phyloP scores from a whole-genome alignment of 306 rosid species.

The Sophora flavescens region DNA sequence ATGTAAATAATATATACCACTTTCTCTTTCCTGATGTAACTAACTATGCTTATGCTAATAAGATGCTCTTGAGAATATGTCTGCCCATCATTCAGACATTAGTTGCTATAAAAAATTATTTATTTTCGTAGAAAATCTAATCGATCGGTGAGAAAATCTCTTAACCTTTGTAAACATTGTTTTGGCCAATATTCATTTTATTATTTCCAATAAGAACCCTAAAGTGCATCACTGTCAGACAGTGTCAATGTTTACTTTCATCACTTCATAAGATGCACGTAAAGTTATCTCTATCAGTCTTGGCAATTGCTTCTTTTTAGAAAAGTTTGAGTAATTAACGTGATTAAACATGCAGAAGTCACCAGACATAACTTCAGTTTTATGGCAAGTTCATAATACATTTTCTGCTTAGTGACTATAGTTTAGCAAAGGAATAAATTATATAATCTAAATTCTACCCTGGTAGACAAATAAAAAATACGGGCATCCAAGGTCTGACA shows the following conservation, averaged over 20 bases:
- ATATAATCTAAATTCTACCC: neutral
- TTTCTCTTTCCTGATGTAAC: neutral
- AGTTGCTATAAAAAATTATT: neutral
- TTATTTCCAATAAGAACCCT: slow-evolving; percentile 43
- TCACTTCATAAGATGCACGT: slow-evolving; percentile 37
- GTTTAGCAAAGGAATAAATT: slow-evolving; percentile 31
- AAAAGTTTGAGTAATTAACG: slow-evolving; percentile 40
- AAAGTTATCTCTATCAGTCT: slow-evolving; percentile 33
- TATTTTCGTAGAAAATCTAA: slow-evolving; percentile 45
- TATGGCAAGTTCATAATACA: slow-evolving; percentile 23
- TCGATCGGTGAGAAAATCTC: slow-evolving; percentile 52
- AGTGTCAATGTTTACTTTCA: slow-evolving; percentile 39
- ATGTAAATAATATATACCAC: too few relatives aligned
- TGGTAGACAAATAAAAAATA: slow-evolving; percentile 36
- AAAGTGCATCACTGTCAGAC: slow-evolving; percentile 45
- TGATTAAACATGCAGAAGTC: slow-evolving; percentile 35
- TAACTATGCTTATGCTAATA: neutral
- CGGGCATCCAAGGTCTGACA: neutral
- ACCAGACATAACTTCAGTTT: slow-evolving; percentile 41
- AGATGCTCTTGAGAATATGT: slow-evolving; percentile 42
- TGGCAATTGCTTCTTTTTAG: slow-evolving; percentile 48
- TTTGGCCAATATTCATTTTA: slow-evolving; percentile 33
- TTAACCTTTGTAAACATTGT: slow-evolving; percentile 46
- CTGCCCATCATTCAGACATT: slow-evolving; percentile 27
- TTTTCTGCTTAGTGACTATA: slow-evolving; percentile 21